Evolutionary conservation across 495 filamentous ascomycete species (phyloP).

Genomic region (Podospora australis): DNA sequence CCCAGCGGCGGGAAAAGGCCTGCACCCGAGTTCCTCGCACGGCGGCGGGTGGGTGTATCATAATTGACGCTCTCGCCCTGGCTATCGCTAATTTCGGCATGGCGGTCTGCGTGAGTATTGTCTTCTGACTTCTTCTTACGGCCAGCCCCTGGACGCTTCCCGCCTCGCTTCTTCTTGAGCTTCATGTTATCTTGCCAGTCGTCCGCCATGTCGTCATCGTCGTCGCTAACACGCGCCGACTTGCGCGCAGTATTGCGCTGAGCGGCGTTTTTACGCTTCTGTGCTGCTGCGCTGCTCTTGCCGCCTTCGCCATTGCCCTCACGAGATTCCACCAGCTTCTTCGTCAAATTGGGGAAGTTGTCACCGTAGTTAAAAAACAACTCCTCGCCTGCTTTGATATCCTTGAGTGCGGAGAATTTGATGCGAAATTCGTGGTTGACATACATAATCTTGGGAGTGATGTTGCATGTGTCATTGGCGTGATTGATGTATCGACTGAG

Average conservation of each 20-base stretch:
- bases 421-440: constrained; percentile 63
- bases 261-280: constrained; percentile 18
- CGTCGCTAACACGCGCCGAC: constrained; percentile 4
- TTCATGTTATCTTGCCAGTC: constrained; percentile 8
- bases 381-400: constrained; percentile 59
- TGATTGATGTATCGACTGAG: constrained; percentile 66
- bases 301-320: constrained; percentile 13
- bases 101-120: constrained; percentile 1
- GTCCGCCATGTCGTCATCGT: constrained; percentile 21
- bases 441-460: constrained; percentile 52
- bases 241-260: constrained; percentile 19
- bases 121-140: constrained; percentile 22
- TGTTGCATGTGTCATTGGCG: constrained; percentile 44
- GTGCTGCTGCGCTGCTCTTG: background rate
- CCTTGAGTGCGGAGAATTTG: constrained; percentile 54
- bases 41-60: constrained; percentile 12
- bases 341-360: constrained; percentile 44
- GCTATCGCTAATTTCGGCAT: constrained; percentile 19
- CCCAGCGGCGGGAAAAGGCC: background rate
- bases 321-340: constrained; percentile 42
- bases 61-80: constrained; percentile 11
- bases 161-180: constrained; percentile 24
- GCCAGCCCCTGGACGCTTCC: constrained; percentile 23
- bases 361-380: constrained; percentile 66
- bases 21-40: background rate